Percentiles rank a stretch among this genome's conserved stretches.
phyloP scores from a whole-genome alignment of 192 early-diverging fungal species.

The Coemansia sp. region DNA sequence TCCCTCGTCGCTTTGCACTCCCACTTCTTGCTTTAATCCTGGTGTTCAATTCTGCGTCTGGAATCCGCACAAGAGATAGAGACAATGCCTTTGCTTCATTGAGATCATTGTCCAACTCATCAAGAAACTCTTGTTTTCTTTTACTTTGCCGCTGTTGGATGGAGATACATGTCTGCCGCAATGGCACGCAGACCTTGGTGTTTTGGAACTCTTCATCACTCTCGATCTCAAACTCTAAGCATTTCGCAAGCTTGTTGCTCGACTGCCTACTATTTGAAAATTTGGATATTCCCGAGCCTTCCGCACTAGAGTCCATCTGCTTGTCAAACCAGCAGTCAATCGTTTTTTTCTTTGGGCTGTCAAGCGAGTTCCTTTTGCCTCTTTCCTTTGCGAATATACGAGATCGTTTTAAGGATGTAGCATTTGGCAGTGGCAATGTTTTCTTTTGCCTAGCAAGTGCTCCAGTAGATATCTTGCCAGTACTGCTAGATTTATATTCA shows the following conservation, averaged over 20 bases:
- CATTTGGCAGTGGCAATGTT: background rate
- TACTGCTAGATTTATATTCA: background rate
- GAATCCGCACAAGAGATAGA: conserved; percentile 28
- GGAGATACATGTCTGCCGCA: conserved; percentile 29
- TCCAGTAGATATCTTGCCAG: background rate
- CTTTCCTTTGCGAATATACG: background rate
- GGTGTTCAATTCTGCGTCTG: background rate
- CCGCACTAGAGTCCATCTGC: background rate
- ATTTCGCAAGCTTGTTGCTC: background rate
- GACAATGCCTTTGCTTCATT: conserved; percentile 49
- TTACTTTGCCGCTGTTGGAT: conserved; percentile 11
- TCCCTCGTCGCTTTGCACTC: conserved; percentile 17
- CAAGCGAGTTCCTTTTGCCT: background rate
- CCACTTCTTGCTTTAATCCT: background rate
- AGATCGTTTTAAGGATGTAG: background rate
- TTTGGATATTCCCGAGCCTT: background rate
- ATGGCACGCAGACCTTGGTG: conserved; percentile 14
- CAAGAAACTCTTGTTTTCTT: conserved; percentile 27
- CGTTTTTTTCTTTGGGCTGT: background rate
- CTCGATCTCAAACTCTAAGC: conserved; percentile 19
- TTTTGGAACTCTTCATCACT: conserved; percentile 42
- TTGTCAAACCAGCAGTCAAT: conserved; percentile 25
- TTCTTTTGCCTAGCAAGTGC: background rate
- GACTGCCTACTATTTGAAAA: background rate
- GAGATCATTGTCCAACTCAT: conserved; percentile 44